These are phyloP conservation scores for Berkeleyomyces rouxiae DNA, from an alignment of 2,329 filamentous ascomycete genomes.

Conservation along the genomic window DNA sequence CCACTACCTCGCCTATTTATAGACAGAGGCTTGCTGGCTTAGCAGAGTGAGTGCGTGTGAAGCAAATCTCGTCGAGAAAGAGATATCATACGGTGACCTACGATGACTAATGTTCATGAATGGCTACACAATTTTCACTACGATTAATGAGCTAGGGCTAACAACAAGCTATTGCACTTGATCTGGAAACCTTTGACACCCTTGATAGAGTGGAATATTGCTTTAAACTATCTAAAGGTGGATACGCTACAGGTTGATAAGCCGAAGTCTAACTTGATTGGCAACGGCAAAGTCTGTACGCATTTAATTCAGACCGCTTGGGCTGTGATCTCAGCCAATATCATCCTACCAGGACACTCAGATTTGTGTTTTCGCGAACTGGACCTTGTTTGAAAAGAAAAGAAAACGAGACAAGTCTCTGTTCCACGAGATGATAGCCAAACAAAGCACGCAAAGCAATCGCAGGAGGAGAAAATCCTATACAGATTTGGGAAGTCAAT, in stretches of 20 bases:
- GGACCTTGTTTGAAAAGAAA: neutral
- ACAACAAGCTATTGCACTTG: too few relatives aligned
- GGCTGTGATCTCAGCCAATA: neutral
- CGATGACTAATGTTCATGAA: too few relatives aligned
- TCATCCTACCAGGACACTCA: neutral
- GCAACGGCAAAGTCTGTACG: neutral
- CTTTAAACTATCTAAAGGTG: neutral
- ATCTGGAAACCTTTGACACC: neutral
- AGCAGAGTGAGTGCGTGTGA: too few relatives aligned
- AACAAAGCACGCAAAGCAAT: neutral
- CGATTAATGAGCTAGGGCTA: too few relatives aligned
- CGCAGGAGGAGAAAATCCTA: neutral
- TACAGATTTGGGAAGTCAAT: neutral
- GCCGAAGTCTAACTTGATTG: neutral
- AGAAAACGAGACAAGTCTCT: neutral
- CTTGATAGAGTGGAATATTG: neutral
- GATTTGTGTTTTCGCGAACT: neutral
- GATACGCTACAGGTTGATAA: neutral
- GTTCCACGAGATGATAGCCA: neutral
- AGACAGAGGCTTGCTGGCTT: too few relatives aligned
- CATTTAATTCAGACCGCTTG: neutral
- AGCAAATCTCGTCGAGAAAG: too few relatives aligned
- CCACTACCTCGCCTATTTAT: too few relatives aligned
- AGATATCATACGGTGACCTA: too few relatives aligned
- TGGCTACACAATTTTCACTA: too few relatives aligned